Evolutionary conservation across 805 yeast species (phyloP).

Genomic region (Maudiozyma turicensis): DNA sequence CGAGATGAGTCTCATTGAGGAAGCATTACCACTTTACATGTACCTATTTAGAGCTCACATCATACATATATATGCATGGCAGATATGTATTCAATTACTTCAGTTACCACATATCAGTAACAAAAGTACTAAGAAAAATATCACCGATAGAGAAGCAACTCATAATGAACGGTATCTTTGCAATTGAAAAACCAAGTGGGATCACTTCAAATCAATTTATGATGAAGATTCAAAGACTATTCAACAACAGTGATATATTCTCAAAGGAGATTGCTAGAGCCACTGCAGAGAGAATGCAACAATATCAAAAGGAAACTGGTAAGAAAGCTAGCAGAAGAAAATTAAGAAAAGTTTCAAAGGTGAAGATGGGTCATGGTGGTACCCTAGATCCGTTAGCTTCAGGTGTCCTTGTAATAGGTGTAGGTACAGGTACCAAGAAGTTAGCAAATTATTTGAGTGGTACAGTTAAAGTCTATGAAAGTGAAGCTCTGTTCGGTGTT

Average conservation of each 20-base stretch:
- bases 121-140: not conserved
- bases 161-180: constrained; percentile 84
- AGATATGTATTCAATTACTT: too few species aligned
- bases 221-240: constrained; percentile 49
- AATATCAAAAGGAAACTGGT: constrained; percentile 31
- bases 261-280: constrained; percentile 42
- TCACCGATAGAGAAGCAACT: not conserved
- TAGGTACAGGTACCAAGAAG: constrained; percentile 85
- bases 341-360: constrained; percentile 41
- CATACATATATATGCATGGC: not conserved
- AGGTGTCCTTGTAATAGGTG: constrained; percentile 87
- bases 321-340: constrained; percentile 43
- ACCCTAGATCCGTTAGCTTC: constrained; percentile 92
- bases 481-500: constrained; percentile 79
- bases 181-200: constrained; percentile 83
- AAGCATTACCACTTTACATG: not conserved
- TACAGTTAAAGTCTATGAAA: constrained; percentile 70
- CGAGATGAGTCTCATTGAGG: not conserved
- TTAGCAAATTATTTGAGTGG: constrained; percentile 62
- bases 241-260: constrained; percentile 53
- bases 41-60: not conserved
- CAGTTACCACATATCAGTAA: not conserved
- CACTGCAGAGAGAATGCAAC: constrained; percentile 37
- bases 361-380: constrained; percentile 97
- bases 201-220: constrained; percentile 70